These are phyloP conservation scores for Zygosaccharomyces bailii DNA, from an alignment of 805 yeast genomes.

Conservation along the genomic window DNA sequence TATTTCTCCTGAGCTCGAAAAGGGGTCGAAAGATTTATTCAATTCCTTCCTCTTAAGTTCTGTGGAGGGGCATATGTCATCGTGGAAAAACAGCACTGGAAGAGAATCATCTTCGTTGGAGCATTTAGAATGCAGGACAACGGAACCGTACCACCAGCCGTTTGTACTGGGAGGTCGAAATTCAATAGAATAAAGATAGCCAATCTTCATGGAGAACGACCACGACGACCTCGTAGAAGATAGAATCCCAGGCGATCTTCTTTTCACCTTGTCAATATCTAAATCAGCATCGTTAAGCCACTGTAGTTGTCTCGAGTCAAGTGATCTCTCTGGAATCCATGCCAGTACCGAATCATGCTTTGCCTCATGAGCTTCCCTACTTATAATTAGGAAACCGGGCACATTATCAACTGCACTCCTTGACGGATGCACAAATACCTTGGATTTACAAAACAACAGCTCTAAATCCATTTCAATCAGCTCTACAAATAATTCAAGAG, in stretches of 20 bases:
- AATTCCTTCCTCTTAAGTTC: slow-evolving; percentile 54
- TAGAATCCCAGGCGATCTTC: slow-evolving; percentile 11
- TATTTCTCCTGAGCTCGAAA: slow-evolving; percentile 50
- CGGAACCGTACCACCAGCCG: slow-evolving; percentile 91
- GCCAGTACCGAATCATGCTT: slow-evolving; percentile 40
- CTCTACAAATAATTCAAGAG: no score
- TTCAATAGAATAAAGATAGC: slow-evolving; percentile 71
- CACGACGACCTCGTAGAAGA: slow-evolving; percentile 42
- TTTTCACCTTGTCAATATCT: slow-evolving; percentile 9
- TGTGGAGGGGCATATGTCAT: slow-evolving; percentile 78
- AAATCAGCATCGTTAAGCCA: slow-evolving; percentile 21
- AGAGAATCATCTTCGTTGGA: slow-evolving; percentile 48
- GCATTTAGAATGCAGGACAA: slow-evolving; percentile 62
- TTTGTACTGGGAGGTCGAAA: slow-evolving; percentile 70
- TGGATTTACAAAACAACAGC: slow-evolving; percentile 50
- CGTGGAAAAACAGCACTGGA: slow-evolving; percentile 91
- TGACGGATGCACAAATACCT: slow-evolving; percentile 83
- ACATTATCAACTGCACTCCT: slow-evolving; percentile 70
- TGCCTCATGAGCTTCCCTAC: slow-evolving; percentile 44
- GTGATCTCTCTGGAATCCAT: slow-evolving; percentile 29
- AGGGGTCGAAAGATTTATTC: slow-evolving; percentile 70
- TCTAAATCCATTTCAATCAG: slow-evolving; percentile 12
- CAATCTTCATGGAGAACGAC: slow-evolving; percentile 61
- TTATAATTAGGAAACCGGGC: slow-evolving; percentile 69
- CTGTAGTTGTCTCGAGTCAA: slow-evolving; percentile 15